phyloP scores from a whole-genome alignment of 2,329 filamentous ascomycete genomes.

The Mollisia scopiformis region DNA sequence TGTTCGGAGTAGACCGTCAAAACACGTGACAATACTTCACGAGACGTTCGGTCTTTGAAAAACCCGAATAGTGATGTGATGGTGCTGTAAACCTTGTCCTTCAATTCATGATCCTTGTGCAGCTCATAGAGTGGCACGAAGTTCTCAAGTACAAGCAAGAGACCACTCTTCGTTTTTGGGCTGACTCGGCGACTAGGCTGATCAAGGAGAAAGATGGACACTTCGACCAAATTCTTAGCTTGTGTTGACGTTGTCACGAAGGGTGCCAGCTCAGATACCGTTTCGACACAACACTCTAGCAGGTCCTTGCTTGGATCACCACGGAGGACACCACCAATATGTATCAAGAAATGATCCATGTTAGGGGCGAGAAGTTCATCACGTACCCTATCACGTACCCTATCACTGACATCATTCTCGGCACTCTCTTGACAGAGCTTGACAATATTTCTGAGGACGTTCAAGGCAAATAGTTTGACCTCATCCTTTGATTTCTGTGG shows the following conservation, averaged over 20 bases:
- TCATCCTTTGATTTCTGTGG: conserved; percentile 79
- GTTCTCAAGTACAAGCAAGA: conserved; percentile 79
- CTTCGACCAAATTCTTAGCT: conserved; percentile 76
- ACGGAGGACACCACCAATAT: conserved; percentile 70
- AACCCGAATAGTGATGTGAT: conserved; percentile 85
- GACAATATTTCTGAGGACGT: conserved; percentile 73
- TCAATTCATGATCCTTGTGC: conserved; percentile 58
- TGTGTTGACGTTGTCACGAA: conserved; percentile 70
- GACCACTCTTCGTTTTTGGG: conserved; percentile 78
- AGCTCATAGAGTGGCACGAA: conserved; percentile 72
- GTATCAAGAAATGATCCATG: conserved; percentile 63
- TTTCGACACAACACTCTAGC: conserved; percentile 77
- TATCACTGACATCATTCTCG: conserved; percentile 48
- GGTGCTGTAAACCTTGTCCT: conserved; percentile 70
- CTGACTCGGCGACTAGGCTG: conserved; percentile 85
- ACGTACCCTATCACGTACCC: conserved; percentile 42
- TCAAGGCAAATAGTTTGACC: conserved; percentile 81
- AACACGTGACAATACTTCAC: conserved; percentile 74
- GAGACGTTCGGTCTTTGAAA: conserved; percentile 80
- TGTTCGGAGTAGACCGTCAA: conserved; percentile 70
- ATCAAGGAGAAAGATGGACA: conserved; percentile 78
- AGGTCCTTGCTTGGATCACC: conserved; percentile 68
- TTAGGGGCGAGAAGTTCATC: conserved; percentile 59
- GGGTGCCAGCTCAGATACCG: conserved; percentile 75
- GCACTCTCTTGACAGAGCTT: conserved; percentile 57